Base-by-base conservation (phyloP, 164 flowering plant species). In the Chloranthus sessilifolius region DNA sequence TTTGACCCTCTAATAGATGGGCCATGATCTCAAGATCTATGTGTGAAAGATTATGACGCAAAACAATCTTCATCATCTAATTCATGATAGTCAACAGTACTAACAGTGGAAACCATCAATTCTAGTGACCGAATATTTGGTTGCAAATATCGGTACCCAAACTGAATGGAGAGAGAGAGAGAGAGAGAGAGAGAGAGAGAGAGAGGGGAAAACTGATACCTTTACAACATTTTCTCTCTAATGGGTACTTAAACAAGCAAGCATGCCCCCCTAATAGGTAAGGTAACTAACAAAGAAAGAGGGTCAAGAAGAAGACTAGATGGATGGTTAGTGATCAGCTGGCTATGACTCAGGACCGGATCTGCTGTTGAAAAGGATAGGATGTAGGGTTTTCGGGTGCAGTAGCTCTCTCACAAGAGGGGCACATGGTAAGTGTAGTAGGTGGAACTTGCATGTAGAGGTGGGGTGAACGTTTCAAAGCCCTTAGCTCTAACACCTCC, bases 401-500 rank as follows among this genome's bases (percentile, higher is more conserved):
- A 12, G 25, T 47, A 21, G 23, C 88, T 27, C 88, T 76, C 69
- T 83, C 86, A 12, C 95, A 86, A 0, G 95, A 81, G 4, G 95
- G 95, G 66, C 95, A 86, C 85, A 86, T 75, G 36, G 95, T 83
- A 55, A 86, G 91, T 4, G 96, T 84, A 21, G 96, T 84, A 51
- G 96, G 83, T 0, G 95, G 89, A 17, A 70, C 71, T 30, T 80
- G 92, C 95, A 83, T 87, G 81, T 72, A 75, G 65, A 78, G 77
- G 16, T 85, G 89, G 8, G 68, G 74, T 1, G 82, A 66, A 7
- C 76, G 55, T 49, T 87, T 87, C 46, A 87, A 52, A 6, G 87
- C 85, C 52, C 92, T 67, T 12, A 84, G 54, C 51, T 88, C 96
- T 42, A 81, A 75, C 47, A 84, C 58, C 61, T 88, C 96, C 56